phyloP scores from a whole-genome alignment of 345 rosid genomes.

The Eutrema japonicum region DNA sequence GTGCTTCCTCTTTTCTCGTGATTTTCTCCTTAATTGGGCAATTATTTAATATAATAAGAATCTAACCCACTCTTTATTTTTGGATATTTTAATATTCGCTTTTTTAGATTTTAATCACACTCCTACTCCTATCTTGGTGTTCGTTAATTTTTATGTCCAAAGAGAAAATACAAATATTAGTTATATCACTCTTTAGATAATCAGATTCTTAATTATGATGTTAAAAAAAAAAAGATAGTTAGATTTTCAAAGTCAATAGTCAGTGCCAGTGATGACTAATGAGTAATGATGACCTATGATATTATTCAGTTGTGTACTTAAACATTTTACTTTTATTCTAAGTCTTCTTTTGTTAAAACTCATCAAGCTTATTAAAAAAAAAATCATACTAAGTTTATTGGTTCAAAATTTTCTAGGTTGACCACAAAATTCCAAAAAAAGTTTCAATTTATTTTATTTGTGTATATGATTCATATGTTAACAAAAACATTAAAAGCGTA shows the following conservation, averaged over 20 bases:
- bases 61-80: not conserved
- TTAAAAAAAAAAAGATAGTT: not conserved
- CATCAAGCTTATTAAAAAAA: no score
- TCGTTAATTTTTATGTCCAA: not conserved
- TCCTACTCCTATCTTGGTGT: not conserved
- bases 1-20: constrained; percentile 44
- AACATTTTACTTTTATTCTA: not conserved
- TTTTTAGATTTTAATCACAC: not conserved
- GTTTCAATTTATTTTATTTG: not conserved
- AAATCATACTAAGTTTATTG: no score
- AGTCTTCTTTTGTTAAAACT: no score
- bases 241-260: constrained; percentile 10
- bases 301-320: not conserved
- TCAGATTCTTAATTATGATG: no score
- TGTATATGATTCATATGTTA: not conserved
- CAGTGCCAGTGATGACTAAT: constrained; percentile 25
- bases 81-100: constrained; percentile 20
- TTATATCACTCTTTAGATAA: no score
- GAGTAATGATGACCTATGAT: no score
- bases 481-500: not conserved
- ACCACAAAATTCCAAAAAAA: no score
- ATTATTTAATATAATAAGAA: not conserved
- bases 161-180: not conserved
- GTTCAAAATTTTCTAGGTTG: no score
- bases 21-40: constrained; percentile 39